Percentiles rank a stretch among this genome's conserved stretches.
Evolutionary conservation across 2,329 filamentous ascomycete species (phyloP).

Genomic region (Alternaria gansuensis): DNA sequence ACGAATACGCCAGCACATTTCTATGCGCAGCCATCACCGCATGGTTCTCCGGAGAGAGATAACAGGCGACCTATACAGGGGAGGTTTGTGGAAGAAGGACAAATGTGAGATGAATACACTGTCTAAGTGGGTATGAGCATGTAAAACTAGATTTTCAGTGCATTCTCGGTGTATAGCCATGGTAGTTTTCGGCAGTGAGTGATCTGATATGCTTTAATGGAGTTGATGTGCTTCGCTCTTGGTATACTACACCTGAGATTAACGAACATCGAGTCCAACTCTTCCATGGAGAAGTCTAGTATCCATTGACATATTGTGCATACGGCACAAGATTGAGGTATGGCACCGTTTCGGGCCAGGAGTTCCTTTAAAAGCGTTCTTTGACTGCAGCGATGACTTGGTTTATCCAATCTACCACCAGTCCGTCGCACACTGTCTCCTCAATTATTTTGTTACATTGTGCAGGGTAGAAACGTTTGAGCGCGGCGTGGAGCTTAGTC

Average conservation of each 20-base stretch:
- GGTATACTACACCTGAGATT: neutral
- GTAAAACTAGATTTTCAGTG: neutral
- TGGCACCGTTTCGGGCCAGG: neutral
- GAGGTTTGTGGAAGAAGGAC: slow-evolving; percentile 19
- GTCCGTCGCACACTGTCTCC: neutral
- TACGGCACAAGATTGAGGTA: neutral
- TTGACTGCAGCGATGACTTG: neutral
- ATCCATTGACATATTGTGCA: neutral
- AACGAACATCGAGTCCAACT: neutral
- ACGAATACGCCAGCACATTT: slow-evolving; percentile 49
- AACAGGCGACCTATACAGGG: slow-evolving; percentile 16
- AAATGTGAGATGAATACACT: slow-evolving; percentile 8
- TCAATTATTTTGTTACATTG: neutral
- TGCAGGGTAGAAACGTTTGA: neutral
- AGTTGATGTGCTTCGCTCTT: neutral
- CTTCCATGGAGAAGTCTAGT: neutral
- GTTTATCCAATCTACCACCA: neutral
- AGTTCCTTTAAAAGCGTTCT: neutral
- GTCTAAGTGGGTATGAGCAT: neutral
- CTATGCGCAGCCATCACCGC: slow-evolving; percentile 41
- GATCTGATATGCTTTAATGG: neutral
- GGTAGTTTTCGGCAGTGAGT: neutral
- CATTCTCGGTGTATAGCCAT: neutral
- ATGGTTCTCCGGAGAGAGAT: slow-evolving; percentile 2
- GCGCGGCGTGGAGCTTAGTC: neutral